Evolutionary conservation across 495 filamentous ascomycete genomes (phyloP).

Genomic region (Podospora bellae-mahoneyi): DNA sequence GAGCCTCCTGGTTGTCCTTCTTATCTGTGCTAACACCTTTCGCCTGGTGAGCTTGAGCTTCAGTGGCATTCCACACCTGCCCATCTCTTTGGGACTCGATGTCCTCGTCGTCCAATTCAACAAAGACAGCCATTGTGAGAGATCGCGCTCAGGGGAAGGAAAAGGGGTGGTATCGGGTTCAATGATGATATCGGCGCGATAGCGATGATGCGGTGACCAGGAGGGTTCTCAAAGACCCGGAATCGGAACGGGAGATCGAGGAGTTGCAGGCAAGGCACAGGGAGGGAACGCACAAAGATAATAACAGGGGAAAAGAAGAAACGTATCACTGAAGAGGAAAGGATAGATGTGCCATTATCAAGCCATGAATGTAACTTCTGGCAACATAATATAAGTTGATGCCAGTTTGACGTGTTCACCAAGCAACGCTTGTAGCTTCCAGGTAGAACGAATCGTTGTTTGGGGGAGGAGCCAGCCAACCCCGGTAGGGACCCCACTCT

Average conservation of each 20-base stretch:
- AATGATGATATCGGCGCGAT: constrained; percentile 2
- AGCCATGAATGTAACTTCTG: background rate
- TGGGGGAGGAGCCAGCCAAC: background rate
- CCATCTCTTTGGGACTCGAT: constrained; percentile 42
- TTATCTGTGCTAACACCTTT: constrained; percentile 4
- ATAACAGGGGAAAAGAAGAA: background rate
- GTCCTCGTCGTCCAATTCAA: constrained; percentile 60
- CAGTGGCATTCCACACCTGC: constrained; percentile 8
- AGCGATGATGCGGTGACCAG: background rate
- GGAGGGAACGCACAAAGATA: constrained; percentile 6
- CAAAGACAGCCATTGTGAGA: constrained; percentile 57
- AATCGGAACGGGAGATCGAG: background rate
- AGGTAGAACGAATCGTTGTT: constrained; percentile 1
- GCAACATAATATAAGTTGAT: constrained; percentile 12
- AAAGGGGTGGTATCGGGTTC: background rate
- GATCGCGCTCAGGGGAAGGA: background rate
- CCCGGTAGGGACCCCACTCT: constrained; percentile 8
- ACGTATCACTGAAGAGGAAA: constrained; percentile 3
- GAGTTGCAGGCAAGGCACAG: background rate
- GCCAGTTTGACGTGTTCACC: constrained; percentile 15
- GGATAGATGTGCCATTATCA: constrained; percentile 8
- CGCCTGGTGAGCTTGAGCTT: constrained; percentile 13
- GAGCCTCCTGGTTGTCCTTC: constrained; percentile 22
- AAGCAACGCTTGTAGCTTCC: background rate
- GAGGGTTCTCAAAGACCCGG: background rate